Conservation (phyloP, 495 filamentous ascomycete species). For the Podospora australis region DNA sequence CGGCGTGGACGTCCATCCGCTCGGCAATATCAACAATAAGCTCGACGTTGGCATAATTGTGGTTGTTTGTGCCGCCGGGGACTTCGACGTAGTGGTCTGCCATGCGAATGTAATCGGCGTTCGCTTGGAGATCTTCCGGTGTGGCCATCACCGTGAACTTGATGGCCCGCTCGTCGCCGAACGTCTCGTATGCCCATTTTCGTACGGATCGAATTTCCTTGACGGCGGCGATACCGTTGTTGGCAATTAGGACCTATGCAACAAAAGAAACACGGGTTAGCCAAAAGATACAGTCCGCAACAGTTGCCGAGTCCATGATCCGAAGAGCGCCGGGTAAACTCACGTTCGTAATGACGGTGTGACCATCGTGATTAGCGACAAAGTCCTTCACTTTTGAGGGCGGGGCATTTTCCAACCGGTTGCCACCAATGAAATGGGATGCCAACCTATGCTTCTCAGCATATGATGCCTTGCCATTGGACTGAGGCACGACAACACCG, state of each 20-base stretch:
- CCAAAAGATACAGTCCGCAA: not conserved
- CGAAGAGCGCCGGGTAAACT: slow-evolving; percentile 24
- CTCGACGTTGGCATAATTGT: slow-evolving; percentile 99
- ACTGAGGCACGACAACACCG: slow-evolving; percentile 33
- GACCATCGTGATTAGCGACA: slow-evolving; percentile 78
- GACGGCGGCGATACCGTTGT: slow-evolving; percentile 99
- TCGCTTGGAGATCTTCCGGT: slow-evolving; percentile 95
- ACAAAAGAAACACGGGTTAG: slow-evolving; percentile 6
- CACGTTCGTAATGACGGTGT: slow-evolving; percentile 97
- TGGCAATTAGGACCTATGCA: slow-evolving; percentile 88
- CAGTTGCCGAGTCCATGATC: not conserved
- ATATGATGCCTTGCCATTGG: slow-evolving; percentile 50
- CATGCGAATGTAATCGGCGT: slow-evolving; percentile 99
- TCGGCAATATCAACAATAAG: slow-evolving; percentile 99
- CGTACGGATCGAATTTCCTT: slow-evolving; percentile 97
- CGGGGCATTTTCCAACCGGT: slow-evolving; percentile 69
- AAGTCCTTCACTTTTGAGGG: slow-evolving; percentile 89
- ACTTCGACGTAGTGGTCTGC: slow-evolving; percentile 99
- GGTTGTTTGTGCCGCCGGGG: slow-evolving; percentile 99
- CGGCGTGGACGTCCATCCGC: slow-evolving; percentile 94
- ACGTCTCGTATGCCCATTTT: slow-evolving; percentile 99
- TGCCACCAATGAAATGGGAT: slow-evolving; percentile 93
- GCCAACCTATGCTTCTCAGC: slow-evolving; percentile 74
- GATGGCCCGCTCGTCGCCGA: slow-evolving; percentile 95
- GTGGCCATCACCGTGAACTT: slow-evolving; percentile 99